phyloP scores from a whole-genome alignment of 2,329 filamentous ascomycete species.

The Diaporthe sp. region DNA sequence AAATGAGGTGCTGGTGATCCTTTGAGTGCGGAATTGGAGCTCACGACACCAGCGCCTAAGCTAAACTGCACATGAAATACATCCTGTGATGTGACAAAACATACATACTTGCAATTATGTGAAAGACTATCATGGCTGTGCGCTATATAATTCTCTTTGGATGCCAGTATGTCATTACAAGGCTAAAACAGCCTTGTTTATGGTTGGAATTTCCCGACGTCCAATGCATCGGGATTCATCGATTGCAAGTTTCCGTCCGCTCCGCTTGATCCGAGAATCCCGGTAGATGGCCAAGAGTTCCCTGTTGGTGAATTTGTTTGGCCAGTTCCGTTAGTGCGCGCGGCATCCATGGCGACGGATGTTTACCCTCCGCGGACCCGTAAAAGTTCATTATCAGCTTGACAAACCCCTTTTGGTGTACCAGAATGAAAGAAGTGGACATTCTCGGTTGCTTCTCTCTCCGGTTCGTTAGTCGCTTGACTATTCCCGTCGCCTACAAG shows the following conservation, averaged over 20 bases:
- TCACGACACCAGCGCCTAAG: not conserved
- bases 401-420: not conserved
- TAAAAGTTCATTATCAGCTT: not conserved
- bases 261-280: conserved; percentile 7
- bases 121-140: not conserved
- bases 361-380: not conserved
- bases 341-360: conserved; percentile 24
- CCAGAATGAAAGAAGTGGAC: no score
- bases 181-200: not conserved
- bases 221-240: not conserved
- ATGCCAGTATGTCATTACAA: not conserved
- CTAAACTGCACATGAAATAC: not conserved
- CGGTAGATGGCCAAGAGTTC: not conserved
- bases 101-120: not conserved
- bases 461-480: no score
- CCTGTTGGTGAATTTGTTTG: conserved; percentile 6
- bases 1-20: no score
- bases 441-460: not conserved
- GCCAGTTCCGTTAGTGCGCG: conserved; percentile 11
- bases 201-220: not conserved
- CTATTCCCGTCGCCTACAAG: fast-evolving
- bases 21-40: not conserved
- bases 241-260: not conserved
- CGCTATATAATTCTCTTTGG: not conserved
- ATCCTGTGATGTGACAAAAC: not conserved